phyloP scores from a whole-genome alignment of 805 yeast genomes.

The Cyberlindnera lachancei region DNA sequence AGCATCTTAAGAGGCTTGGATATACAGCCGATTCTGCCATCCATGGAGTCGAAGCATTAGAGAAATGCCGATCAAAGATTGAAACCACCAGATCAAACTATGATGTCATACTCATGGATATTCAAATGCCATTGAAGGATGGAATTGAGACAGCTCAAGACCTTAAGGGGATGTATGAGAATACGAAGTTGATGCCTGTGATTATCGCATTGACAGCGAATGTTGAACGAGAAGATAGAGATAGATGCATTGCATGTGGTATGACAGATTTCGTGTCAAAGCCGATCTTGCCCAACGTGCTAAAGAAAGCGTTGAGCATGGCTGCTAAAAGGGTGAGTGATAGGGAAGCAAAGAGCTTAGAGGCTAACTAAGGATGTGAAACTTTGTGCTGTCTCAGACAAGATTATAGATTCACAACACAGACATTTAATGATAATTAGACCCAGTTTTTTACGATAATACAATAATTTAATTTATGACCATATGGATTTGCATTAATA shows the following conservation, averaged over 20 bases:
- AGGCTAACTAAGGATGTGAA: too few relatives aligned
- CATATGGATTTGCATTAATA: too few relatives aligned
- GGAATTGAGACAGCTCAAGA: slow-evolving; percentile 92
- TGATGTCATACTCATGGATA: slow-evolving; percentile 91
- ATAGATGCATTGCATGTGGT: slow-evolving; percentile 38
- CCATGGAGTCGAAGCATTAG: slow-evolving; percentile 88
- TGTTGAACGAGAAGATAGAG: slow-evolving; percentile 46
- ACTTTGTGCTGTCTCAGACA: too few relatives aligned
- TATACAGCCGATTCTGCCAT: slow-evolving; percentile 57
- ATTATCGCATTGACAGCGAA: slow-evolving; percentile 93
- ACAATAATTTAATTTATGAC: too few relatives aligned
- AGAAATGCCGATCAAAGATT: slow-evolving; percentile 75
- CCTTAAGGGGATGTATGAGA: slow-evolving; percentile 35
- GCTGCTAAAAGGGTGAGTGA: slow-evolving; percentile 5
- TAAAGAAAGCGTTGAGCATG: slow-evolving; percentile 18
- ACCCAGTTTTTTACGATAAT: too few relatives aligned
- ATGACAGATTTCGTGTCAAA: slow-evolving; percentile 48
- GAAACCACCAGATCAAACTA: slow-evolving; percentile 44
- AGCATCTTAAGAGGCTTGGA: slow-evolving; percentile 61
- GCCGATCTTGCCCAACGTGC: slow-evolving; percentile 41
- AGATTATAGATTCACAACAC: too few relatives aligned
- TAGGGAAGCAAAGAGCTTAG: background rate
- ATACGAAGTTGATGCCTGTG: slow-evolving; percentile 72
- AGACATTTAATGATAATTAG: too few relatives aligned
- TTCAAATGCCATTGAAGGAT: slow-evolving; percentile 88